Base-by-base conservation (phyloP, 805 yeast species). In the Candida suzukii region DNA sequence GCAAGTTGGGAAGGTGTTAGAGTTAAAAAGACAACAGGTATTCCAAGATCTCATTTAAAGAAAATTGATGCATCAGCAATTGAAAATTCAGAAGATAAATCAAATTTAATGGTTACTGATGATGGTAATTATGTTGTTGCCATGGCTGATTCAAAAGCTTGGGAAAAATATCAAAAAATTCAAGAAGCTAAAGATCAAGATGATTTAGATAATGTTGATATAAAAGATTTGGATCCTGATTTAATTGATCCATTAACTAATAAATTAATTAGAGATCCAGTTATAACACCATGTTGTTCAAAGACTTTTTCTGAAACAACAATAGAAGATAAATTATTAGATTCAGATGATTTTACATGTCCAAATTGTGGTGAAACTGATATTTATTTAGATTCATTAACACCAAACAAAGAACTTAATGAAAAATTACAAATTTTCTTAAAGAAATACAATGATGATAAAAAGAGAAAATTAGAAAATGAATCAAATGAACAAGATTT, bases 111-210 rank as follows among this genome's bases (percentile, higher is more conserved):
- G 83, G 78, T 93, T 50, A 88, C 88, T 26, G 98, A 90, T 39
- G 93, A 88, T 28, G 99, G 99, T 38, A 86, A 90, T 53, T 93
- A 85, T 58, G 99, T 93, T 4, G 83, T 88, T 38, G 96, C 95
- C n/a, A 79, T 90, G 46, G 98, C 98, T 0, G 99, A 93, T 64
- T 76, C 79, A 33, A 82, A 80, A 53, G 83, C 96, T 0, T 91
- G 99, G 99, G 79, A 80, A 41, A 78, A 74, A 37, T 90, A 78
- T 56, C 96, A 88, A 57, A 79, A 85, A 47, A 82, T 80, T 69
- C 79, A 51, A 57, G 69, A 63, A 52, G 56, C 54, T 10, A 71
- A 60, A 30, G 63, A 61, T 58, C 72, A 70, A 14, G 69, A 66
- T 14, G 52, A 46, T 12, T 38, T 35, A 4, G 35, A 36, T 2